Evolutionary conservation across 495 filamentous ascomycete genomes (phyloP).

Genomic region (Penicillium maclennaniae): DNA sequence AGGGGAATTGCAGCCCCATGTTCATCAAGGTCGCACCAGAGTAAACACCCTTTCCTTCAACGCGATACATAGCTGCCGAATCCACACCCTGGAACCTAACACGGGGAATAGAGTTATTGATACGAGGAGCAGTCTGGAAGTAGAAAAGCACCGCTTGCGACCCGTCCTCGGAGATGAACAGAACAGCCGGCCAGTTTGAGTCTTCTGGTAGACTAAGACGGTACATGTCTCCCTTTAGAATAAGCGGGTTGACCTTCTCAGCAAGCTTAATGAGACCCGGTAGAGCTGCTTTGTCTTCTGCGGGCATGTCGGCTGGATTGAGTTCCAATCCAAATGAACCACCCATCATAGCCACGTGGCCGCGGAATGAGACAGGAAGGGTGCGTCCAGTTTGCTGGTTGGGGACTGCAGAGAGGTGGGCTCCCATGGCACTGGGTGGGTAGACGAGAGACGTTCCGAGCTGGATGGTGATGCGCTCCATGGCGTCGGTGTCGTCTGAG

Average conservation of each 20-base stretch:
- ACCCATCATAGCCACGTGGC: conserved; percentile 56
- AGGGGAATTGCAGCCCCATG: conserved; percentile 38
- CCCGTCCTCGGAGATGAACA: conserved; percentile 46
- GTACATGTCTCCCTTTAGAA: conserved; percentile 49
- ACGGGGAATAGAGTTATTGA: conserved; percentile 43
- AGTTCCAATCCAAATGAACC: conserved; percentile 55
- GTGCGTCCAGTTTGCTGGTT: conserved; percentile 49
- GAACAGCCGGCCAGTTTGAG: conserved; percentile 52
- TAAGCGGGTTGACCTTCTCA: conserved; percentile 48
- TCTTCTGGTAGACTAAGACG: conserved; percentile 49
- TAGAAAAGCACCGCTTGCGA: conserved; percentile 44
- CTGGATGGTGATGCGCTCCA: conserved; percentile 52
- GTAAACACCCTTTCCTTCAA: conserved; percentile 38
- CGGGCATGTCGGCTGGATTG: conserved; percentile 39
- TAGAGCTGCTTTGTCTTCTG: conserved; percentile 42
- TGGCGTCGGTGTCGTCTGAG: conserved; percentile 52
- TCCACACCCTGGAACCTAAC: conserved; percentile 47
- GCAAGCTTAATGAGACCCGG: conserved; percentile 43
- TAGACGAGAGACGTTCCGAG: conserved; percentile 52
- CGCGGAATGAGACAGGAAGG: conserved; percentile 46
- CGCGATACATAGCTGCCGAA: conserved; percentile 36
- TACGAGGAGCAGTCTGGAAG: conserved; percentile 42
- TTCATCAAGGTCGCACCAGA: conserved; percentile 50
- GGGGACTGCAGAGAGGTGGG: conserved; percentile 51
- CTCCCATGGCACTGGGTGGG: conserved; percentile 54